phyloP scores from a whole-genome alignment of 1,284 basidiomycete species.

The Macrocybe sp. region DNA sequence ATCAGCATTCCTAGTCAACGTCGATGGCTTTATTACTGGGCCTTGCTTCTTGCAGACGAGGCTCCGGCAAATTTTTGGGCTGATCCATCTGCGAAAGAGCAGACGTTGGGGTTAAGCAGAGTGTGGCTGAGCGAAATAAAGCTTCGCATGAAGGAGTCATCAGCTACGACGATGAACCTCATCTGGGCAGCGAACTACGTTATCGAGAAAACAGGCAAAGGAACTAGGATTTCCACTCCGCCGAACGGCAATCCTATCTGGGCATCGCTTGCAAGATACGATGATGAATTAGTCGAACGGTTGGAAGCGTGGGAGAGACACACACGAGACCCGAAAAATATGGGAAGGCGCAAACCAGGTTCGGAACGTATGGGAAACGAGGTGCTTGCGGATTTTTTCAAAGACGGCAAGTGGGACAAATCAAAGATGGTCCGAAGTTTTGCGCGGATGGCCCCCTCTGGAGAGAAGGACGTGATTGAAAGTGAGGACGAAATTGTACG shows the following conservation, averaged over 20 bases:
- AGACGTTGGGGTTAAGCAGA: constrained; percentile 20
- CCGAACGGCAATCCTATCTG: constrained; percentile 48
- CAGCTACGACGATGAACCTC: constrained; percentile 43
- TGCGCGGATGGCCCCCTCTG: constrained; percentile 48
- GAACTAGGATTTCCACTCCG: too few relatives aligned
- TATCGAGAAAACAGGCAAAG: constrained; percentile 23
- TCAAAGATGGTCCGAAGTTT: constrained; percentile 76
- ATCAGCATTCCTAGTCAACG: constrained; percentile 75
- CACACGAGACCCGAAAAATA: constrained; percentile 37
- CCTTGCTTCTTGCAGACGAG: constrained; percentile 51
- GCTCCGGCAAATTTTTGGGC: constrained; percentile 48
- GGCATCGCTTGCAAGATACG: constrained; percentile 73
- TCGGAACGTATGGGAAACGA: constrained; percentile 33
- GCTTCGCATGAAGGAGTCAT: constrained; percentile 54
- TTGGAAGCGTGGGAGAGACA: constrained; percentile 57
- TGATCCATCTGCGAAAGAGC: constrained; percentile 10
- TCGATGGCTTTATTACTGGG: constrained; percentile 72
- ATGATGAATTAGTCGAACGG: constrained; percentile 58
- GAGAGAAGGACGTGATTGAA: constrained; percentile 23
- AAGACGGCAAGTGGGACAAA: constrained; percentile 58
- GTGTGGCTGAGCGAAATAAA: constrained; percentile 48
- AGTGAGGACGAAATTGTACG: constrained; percentile 21
- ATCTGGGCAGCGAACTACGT: constrained; percentile 50
- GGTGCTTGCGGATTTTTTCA: constrained; percentile 40
- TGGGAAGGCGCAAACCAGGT: constrained; percentile 32